Evolutionary conservation across 352 stramenopile genomes (phyloP), one percentile per base, ranked within the genome.

Genomic region (Pythium sp.): DNA sequence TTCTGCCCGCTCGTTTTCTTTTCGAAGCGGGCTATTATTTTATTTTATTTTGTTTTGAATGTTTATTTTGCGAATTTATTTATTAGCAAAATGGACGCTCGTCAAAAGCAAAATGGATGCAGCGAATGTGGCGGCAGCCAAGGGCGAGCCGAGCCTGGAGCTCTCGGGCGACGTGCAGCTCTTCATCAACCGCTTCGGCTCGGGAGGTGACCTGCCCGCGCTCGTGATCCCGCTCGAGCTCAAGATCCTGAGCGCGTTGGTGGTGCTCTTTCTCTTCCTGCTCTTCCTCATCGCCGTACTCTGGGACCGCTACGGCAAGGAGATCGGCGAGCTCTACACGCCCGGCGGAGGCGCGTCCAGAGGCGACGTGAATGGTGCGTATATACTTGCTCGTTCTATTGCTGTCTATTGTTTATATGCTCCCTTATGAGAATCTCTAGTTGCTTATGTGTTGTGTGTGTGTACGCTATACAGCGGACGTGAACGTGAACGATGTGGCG

Each of bases 231-330:
- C 85, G 32, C 69, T 90, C 43, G 83, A 93, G 73, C 66, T 90
- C 51, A 91, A 92, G 70, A 74, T 93, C 57, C 74, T 95, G 36
- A 77, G 75, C n/a, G 84, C 55, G 24, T 68, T 95, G 22, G 51
- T 90, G 43, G 59, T 88, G 28, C 73, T 93, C 15, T 82, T 95
- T 54, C 78, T 95, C 47, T 93, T 95, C 58, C 73, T 95, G 54
- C 68, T 93, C 24, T 93, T 95, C 63, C 80, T 95, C 67, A 92
- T 95, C 51, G 68, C 76, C 41, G 78, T 93, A 57, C 74, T 92
- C n/a, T 95, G 87, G 87, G 87, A 95, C 57, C 81, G 84, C 58
- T 95, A 89, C 68, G 87, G 87, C 61, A 93, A 91, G 63, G 84
- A 95, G 70, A 91, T 95, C 55, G 78, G 84, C 32, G 84, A 89